A percentile compares a stretch with the other conserved stretches of the same genome.
Evolutionary conservation across 2,329 filamentous ascomycete genomes (phyloP).

Genomic region (Juglanconis sp.): DNA sequence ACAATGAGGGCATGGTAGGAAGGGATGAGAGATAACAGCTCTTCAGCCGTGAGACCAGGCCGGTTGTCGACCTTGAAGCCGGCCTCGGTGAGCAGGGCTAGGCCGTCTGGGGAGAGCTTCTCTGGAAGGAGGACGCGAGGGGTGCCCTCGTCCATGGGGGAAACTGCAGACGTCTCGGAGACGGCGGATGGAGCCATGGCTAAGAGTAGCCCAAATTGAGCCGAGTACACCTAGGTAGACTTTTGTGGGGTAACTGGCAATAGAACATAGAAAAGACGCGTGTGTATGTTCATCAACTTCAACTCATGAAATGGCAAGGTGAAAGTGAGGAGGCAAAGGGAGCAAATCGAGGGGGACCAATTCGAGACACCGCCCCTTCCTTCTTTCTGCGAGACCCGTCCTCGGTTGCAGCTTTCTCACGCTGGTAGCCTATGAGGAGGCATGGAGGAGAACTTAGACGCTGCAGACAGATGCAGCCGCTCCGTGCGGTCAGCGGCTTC

Average conservation of each 20-base stretch:
- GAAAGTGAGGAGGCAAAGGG: no score
- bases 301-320: no score
- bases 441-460: neutral
- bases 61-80: slow-evolving; percentile 66
- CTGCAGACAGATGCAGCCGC: neutral
- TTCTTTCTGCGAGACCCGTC: neutral
- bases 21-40: slow-evolving; percentile 65
- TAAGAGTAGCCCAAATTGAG: neutral
- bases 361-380: neutral
- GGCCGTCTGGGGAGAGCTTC: slow-evolving; percentile 75
- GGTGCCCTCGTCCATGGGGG: slow-evolving; percentile 21
- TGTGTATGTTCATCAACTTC: no score
- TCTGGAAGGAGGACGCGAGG: slow-evolving; percentile 68
- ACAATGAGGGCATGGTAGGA: slow-evolving; percentile 75
- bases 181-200: slow-evolving; percentile 28
- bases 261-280: no score
- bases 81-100: slow-evolving; percentile 62
- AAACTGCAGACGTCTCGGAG: slow-evolving; percentile 19
- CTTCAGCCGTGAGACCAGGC: slow-evolving; percentile 57
- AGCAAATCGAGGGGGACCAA: neutral
- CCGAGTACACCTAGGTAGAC: no score
- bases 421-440: neutral
- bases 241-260: no score
- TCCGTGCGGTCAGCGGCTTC: neutral
- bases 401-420: neutral